Evolutionary conservation across 1,139 yeast species (phyloP).

Genomic region (Barnettozyma hawaiiensis): DNA sequence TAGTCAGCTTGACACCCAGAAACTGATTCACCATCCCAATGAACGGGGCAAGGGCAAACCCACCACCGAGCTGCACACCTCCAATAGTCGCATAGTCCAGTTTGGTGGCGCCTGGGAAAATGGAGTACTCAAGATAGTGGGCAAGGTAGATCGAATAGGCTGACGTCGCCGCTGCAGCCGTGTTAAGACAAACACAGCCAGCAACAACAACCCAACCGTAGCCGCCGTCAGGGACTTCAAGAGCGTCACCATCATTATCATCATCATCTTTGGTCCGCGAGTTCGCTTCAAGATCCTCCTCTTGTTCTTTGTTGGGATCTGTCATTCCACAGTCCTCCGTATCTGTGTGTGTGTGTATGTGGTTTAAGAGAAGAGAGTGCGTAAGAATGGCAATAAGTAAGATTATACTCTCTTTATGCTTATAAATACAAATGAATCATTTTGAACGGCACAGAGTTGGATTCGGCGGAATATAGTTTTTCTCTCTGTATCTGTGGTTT

Average conservation of each 20-base stretch:
- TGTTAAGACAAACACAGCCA: slow-evolving; percentile 43
- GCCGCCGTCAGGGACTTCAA: slow-evolving; percentile 24
- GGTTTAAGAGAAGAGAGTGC: too few species aligned
- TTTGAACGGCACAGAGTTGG: neutral
- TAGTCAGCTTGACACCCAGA: slow-evolving; percentile 12
- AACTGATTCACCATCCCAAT: slow-evolving; percentile 12
- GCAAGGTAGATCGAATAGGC: slow-evolving; percentile 51
- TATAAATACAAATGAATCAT: neutral
- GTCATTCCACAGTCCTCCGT: too few species aligned
- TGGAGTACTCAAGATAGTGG: slow-evolving; percentile 40
- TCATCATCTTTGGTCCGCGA: neutral
- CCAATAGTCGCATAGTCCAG: slow-evolving; percentile 61
- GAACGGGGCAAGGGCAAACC: slow-evolving; percentile 41
- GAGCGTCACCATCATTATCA: neutral
- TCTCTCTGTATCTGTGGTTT: neutral
- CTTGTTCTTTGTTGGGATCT: neutral
- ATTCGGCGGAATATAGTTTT: neutral
- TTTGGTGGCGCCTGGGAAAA: slow-evolving; percentile 47
- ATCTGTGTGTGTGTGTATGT: too few species aligned
- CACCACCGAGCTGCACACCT: slow-evolving; percentile 53
- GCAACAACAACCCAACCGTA: slow-evolving; percentile 59
- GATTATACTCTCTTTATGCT: too few species aligned
- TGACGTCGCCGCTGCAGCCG: slow-evolving; percentile 60
- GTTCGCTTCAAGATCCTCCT: neutral
- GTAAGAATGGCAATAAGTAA: too few species aligned